Evolutionary conservation across 2,329 filamentous ascomycete genomes (phyloP).

Genomic region (Colletotrichum phormii): DNA sequence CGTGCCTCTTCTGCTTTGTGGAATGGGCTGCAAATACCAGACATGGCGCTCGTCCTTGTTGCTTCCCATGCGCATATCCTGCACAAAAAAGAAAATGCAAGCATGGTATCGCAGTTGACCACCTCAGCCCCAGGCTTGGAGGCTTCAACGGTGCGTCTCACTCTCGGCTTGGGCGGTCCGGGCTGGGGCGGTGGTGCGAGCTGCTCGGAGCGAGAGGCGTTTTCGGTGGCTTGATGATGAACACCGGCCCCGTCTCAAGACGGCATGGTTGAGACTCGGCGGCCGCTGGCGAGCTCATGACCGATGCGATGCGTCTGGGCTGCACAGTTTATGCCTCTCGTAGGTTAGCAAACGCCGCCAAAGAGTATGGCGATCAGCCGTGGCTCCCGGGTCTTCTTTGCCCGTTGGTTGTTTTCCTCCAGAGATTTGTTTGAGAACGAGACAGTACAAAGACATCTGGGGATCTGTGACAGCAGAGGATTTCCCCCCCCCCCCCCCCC

Average conservation of each 20-base stretch:
- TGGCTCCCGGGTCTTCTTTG: not conserved
- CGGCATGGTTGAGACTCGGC: slow-evolving; percentile 7
- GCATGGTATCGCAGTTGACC: not conserved
- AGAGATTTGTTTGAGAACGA: too few relatives aligned
- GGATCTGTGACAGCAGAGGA: not conserved
- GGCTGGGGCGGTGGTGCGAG: not conserved
- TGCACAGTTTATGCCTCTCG: not conserved
- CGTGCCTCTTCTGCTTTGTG: not conserved
- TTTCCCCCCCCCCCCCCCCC: too few relatives aligned
- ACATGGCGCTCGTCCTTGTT: slow-evolving; percentile 10
- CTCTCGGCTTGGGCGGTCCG: slow-evolving; percentile 17
- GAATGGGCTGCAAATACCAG: slow-evolving; percentile 4
- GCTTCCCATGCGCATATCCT: slow-evolving; percentile 9
- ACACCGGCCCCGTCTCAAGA: not conserved
- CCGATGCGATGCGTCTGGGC: not conserved
- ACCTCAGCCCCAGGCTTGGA: not conserved
- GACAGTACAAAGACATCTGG: not conserved
- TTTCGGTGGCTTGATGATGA: slow-evolving; percentile 19
- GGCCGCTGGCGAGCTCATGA: slow-evolving; percentile 3
- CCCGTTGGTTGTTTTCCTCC: not conserved
- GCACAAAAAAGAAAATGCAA: not conserved
- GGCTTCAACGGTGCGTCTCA: slow-evolving; percentile 34
- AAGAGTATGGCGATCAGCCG: not conserved
- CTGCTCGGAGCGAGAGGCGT: slow-evolving; percentile 7
- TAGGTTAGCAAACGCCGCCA: not conserved